These are phyloP conservation scores for Penicillium sp. DNA, from an alignment of 2,329 filamentous ascomycete genomes.

Conservation along the genomic window DNA sequence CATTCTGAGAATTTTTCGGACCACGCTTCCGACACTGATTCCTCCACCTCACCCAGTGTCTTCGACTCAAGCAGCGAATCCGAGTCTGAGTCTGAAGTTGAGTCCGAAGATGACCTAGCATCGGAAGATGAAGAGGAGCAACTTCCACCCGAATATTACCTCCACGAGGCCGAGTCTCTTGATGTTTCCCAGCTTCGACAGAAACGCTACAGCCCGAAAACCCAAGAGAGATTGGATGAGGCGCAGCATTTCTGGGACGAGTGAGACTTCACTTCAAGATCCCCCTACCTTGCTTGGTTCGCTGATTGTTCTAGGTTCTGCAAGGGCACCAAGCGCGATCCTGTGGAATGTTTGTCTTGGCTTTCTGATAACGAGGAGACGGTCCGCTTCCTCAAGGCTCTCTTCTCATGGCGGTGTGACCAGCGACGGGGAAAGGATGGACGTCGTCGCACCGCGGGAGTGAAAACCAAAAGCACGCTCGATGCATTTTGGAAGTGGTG, in stretches of 20 bases:
- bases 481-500: conserved; percentile 27
- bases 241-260: conserved; percentile 21
- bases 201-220: no score
- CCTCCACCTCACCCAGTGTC: not conserved
- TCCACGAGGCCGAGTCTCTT: no score
- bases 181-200: no score
- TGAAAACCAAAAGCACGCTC: conserved; percentile 22
- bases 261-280: conserved; percentile 12
- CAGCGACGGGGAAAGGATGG: conserved; percentile 16
- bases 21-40: not conserved
- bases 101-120: not conserved
- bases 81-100: no score
- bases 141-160: conserved; percentile 22
- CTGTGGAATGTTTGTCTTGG: conserved; percentile 16
- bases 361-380: conserved; percentile 31
- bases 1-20: no score
- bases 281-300: conserved; percentile 4
- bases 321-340: conserved; percentile 16
- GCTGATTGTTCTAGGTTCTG: conserved; percentile 26
- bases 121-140: conserved; percentile 11
- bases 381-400: conserved; percentile 27
- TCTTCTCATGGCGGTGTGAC: conserved; percentile 26
- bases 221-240: no score
- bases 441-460: conserved; percentile 7
- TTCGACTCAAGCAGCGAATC: not conserved